phyloP scores from a whole-genome alignment of 257 asterid genomes.

The Solanum paucissectum region DNA sequence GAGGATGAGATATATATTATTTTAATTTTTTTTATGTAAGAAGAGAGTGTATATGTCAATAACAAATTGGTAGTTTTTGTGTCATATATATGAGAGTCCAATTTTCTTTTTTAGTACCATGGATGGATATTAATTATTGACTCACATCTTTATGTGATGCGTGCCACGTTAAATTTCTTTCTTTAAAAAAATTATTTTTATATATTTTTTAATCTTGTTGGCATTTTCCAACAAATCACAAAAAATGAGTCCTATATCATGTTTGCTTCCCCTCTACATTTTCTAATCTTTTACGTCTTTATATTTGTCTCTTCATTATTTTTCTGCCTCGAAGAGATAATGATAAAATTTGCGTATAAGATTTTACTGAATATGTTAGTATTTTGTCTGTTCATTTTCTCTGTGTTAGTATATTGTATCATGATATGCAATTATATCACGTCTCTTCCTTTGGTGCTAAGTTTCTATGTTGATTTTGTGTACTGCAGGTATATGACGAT shows the following conservation, averaged over 20 bases:
- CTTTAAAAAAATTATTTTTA: too few relatives aligned
- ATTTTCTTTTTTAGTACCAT: not conserved
- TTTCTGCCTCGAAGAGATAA: too few relatives aligned
- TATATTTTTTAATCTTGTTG: not conserved
- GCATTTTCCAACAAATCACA: not conserved
- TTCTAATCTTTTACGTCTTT: not conserved
- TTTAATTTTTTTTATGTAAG: not conserved
- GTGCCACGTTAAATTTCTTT: not conserved
- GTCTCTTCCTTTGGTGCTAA: not conserved
- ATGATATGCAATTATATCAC: not conserved
- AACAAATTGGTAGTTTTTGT: not conserved
- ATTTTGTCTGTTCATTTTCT: not conserved
- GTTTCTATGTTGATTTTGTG: not conserved
- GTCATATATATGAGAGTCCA: not conserved
- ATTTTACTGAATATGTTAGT: too few relatives aligned
- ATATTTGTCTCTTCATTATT: not conserved
- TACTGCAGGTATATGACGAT: slow-evolving; percentile 3
- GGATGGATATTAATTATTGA: not conserved
- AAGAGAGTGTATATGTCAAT: not conserved
- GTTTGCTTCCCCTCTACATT: not conserved
- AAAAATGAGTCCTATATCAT: not conserved
- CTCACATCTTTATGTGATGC: not conserved
- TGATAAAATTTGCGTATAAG: too few relatives aligned
- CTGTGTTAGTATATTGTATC: not conserved
- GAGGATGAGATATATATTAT: not conserved